Percentiles rank a stretch among this genome's conserved stretches.
These are phyloP conservation scores for Dryas alaskensis DNA, from an alignment of 306 rosid genomes.

Conservation along the genomic window DNA sequence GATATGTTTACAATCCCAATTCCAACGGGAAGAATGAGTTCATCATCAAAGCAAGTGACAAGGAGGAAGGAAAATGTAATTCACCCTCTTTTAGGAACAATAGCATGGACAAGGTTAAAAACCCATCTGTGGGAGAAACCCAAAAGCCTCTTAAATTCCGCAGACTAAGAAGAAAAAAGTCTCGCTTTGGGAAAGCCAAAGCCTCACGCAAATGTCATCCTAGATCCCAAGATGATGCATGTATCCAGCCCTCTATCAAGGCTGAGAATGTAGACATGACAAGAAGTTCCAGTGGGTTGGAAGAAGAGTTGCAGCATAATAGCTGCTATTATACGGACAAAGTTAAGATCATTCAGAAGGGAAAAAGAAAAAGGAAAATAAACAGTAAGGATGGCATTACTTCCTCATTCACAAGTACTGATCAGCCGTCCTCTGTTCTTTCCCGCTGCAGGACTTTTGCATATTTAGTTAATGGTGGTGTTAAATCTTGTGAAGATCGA, in stretches of 20 bases:
- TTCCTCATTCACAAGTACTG: constrained; percentile 13
- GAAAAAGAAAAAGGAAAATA: constrained; percentile 25
- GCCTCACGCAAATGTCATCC: constrained; percentile 8
- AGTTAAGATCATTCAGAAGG: constrained; percentile 15
- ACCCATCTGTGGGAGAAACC: constrained; percentile 22
- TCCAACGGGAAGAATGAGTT: constrained; percentile 31
- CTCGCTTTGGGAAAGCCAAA: constrained; percentile 34
- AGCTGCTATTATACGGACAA: constrained; percentile 12
- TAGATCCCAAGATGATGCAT: constrained; percentile 26
- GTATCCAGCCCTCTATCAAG: constrained; percentile 33
- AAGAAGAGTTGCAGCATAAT: constrained; percentile 18
- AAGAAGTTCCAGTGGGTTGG: constrained; percentile 21
- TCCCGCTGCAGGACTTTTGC: constrained; percentile 41
- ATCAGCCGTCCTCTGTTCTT: constrained; percentile 40
- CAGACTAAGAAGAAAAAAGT: constrained; percentile 31
- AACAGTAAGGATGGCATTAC: constrained; percentile 20
- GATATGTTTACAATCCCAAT: constrained; percentile 27
- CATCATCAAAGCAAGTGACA: constrained; percentile 23
- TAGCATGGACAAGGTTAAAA: constrained; percentile 22
- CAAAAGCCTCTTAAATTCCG: constrained; percentile 36
- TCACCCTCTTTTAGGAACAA: constrained; percentile 13
- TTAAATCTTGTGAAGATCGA: constrained; percentile 35
- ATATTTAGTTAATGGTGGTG: constrained; percentile 25
- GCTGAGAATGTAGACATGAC: constrained; percentile 9
- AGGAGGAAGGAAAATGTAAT: constrained; percentile 29